A percentile compares a stretch with the other conserved stretches of the same genome.
Conservation (phyloP, 2,329 filamentous ascomycete genomes). For the Chalaropsis ovoidea region DNA sequence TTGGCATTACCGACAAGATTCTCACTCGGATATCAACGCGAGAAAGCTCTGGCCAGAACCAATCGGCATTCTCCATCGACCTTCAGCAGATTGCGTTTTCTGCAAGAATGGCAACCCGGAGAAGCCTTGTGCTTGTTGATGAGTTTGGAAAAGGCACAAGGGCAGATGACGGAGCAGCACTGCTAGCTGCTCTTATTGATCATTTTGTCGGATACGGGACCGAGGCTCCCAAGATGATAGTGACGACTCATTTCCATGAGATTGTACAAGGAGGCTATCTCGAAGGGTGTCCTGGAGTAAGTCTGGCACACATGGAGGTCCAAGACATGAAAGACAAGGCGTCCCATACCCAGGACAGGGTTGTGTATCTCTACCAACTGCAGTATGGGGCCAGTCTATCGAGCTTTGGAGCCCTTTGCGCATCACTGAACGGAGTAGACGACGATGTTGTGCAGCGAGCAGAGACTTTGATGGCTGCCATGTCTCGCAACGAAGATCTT, state of each 20-base stretch:
- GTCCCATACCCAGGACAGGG: conserved; percentile 46
- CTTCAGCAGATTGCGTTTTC: conserved; percentile 76
- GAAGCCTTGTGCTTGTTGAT: conserved; percentile 79
- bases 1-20: conserved; percentile 89
- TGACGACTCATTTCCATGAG: conserved; percentile 58
- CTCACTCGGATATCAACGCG: conserved; percentile 73
- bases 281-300: conserved; percentile 32
- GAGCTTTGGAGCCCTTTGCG: conserved; percentile 80
- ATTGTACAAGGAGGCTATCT: conserved; percentile 59
- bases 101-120: conserved; percentile 60
- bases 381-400: conserved; percentile 57
- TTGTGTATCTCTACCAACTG: conserved; percentile 67
- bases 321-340: conserved; percentile 43
- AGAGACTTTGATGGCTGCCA: conserved; percentile 58
- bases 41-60: conserved; percentile 48
- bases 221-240: conserved; percentile 47
- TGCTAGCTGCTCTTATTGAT: conserved; percentile 48
- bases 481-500: conserved; percentile 65
- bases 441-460: conserved; percentile 61
- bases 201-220: conserved; percentile 43
- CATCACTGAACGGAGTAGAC: conserved; percentile 76
- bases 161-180: conserved; percentile 46
- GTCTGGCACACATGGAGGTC: conserved; percentile 64
- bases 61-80: conserved; percentile 63
- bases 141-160: conserved; percentile 69